Evolutionary conservation across 371 early-diverging fungal genomes (phyloP), one percentile per base, ranked within the genome.

Genomic region (Circinella umbellata): DNA sequence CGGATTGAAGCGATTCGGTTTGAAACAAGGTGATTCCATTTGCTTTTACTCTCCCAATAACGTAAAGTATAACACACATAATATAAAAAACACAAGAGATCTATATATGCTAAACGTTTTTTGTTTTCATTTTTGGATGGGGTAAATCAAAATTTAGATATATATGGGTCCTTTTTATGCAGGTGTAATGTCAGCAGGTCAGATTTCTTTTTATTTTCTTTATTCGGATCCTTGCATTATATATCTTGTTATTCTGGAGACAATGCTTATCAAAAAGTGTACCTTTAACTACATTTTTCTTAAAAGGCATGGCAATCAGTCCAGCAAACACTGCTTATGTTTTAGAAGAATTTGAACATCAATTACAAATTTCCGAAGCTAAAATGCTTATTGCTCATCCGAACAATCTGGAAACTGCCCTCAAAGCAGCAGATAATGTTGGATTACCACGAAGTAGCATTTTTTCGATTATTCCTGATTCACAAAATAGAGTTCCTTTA

Each of bases 301-400:
- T 17, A 27, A 5, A 27, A 57, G 57, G 61, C 20, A 62, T 90
- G 10, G 70, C 86, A 5, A 76, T 89, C 36, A 85, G 89, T 7
- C 81, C 88, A n/a, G 89, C 87, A 53, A 94, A 93, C 69, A 88
- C 91, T 4, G 74, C 80, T 15, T 93, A 93, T 76, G 90, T 86
- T 3, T 78, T 81, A 8, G 82, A 82, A 47, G 95, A 94, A 74
- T 76, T 93, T 10, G 83, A 87, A 5, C 81, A 82, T 70, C 92
- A 92, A 71, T 76, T 94, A 72, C 63, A 78, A 13, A 90, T 93
- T 70, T 80, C 89, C 14, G 80, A 82, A 7, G 89, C 91, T 11
- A 79, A 78, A 13, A 72, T 82, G 63, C 73, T 91, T 10, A 74
- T 91, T 61, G 74, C 80, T 4, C 76, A 78, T 65, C 81, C 81